Base-by-base conservation (phyloP, 1,139 yeast species). In the Saccharomyces pastorianus region DNA sequence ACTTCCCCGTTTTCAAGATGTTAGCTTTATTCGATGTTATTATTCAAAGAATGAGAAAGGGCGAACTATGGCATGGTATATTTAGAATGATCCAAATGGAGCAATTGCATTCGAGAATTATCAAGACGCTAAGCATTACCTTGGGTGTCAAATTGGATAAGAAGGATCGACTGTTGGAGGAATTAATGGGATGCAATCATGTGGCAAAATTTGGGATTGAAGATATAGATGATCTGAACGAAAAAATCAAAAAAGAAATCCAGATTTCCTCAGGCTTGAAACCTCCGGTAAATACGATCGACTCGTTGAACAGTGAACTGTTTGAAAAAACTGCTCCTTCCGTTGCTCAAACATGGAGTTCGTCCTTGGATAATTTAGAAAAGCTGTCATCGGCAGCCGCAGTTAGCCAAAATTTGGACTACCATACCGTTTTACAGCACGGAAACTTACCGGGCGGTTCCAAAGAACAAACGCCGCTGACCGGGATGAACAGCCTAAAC, bases 1-100 rank as follows among this genome's bases (percentile, higher is more conserved):
- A 64, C 50, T 68, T 64, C 52, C 64, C 71, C 7, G 65, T 63
- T 5, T 68, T 69, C 57, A 68, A 69, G 47, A 60, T 66, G 57
- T 51, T 67, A 23, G 58, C 68, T 4, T 59, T 66, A 52, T 65
- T 65, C 55, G 71, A 69, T 54, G 61, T 64, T 17, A 58, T 69
- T 13, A 56, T 64, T 26, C 62, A 63, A 42, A 59, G 59, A 20
- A 53, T 62, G 38, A 59, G 61, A 44, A 64, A 63, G 44, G 67
- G 64, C 29, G 65, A 68, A 29, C 48, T 67, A 26, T 55, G 66
- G 58, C 56, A 58, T 26, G 59, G 60, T 20, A 63, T 67, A 13
- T 57, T 55, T 31, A 55, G 57, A 48, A 49, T 64, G 34, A 51
- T 58, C 20, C 55, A 59, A 14, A 47, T 52, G 2, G 54, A 52